Evolutionary conservation across 208 protist species (phyloP), one percentile per base, ranked within the genome.

Genomic region (Wallacemonas sp.): DNA sequence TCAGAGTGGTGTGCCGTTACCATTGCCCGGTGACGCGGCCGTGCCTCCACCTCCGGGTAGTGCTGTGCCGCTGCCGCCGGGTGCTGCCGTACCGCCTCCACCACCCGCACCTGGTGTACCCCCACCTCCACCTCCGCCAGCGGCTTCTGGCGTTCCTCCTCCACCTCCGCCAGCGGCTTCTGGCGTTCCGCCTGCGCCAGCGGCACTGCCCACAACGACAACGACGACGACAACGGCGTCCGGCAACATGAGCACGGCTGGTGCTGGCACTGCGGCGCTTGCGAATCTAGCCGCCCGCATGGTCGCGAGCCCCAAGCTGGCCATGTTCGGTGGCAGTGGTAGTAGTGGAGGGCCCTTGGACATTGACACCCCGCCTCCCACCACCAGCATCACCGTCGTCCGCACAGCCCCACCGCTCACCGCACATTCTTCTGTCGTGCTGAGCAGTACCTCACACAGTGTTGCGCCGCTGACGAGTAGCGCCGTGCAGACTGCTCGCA

Each of bases 401-500:
- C 21, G 54, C 27, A 27, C 59, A 19, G 34, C 17, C 28, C 63
- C 71, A 44, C 47, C 47, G 39, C 62, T 49, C 17, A 1, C 66
- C 15, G 24, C 27, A n/a, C n/a, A 33, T 1, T 36, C 24, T 28
- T n/a, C 38, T 22, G 42, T 39, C 33, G 42, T 55, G 30, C 42
- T 67, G 31, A 61, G 31, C 34, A 30, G 36, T 36, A 39, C 47
- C 22, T 58, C 34, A 19, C 17, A 39, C 33, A 39, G 36, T 28
- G 44, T 46, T 49, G 2, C 34, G 46, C 46, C 58, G 28, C 46
- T n/a, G 6, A 41, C 55, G 15, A 51, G 60, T 12, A 72, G 42
- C 21, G 34, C 53, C 19, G 19, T 65, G 45, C 64, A 78, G 12
- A 64, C 78, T 9, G 66, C 66, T 1, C 46, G 46, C 46, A 84